phyloP scores from a whole-genome alignment of 176 grass and related monocot genomes.

The Dendrocalamus sinicus region DNA sequence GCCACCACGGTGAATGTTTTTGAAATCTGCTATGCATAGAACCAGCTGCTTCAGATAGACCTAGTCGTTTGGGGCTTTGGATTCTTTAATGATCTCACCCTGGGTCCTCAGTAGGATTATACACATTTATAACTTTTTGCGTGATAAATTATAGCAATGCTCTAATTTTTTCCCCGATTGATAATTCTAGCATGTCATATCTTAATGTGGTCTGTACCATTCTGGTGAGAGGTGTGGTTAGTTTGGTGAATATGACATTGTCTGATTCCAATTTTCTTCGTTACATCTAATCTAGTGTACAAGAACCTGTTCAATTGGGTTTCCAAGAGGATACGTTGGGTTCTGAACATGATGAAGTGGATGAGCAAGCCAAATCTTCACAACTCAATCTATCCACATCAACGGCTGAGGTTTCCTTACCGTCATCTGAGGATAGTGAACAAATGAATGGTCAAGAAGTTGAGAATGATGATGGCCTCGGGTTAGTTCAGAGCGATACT shows the following conservation, averaged over 20 bases:
- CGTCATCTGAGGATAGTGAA: constrained; percentile 50
- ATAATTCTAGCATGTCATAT: not conserved
- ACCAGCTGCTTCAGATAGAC: not conserved
- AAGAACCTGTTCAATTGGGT: constrained; percentile 44
- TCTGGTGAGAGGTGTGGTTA: not conserved
- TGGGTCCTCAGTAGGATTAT: not conserved
- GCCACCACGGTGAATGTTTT: not conserved
- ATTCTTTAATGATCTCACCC: constrained; percentile 7
- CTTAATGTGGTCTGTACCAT: not conserved
- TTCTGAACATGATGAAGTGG: constrained; percentile 48
- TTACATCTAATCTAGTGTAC: constrained; percentile 54
- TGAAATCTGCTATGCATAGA: not conserved
- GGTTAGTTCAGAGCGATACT: constrained; percentile 66
- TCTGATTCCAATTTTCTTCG: constrained; percentile 33
- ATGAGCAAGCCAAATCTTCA: constrained; percentile 57
- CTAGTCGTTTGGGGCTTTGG: not conserved
- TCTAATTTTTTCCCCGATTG: not conserved
- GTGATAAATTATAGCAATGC: not conserved
- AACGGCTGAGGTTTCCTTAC: constrained; percentile 47
- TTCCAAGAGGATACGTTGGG: constrained; percentile 38
- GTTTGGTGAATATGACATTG: not conserved
- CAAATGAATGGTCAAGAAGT: constrained; percentile 52
- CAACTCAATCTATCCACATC: constrained; percentile 49
- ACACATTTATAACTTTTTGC: constrained; percentile 1
- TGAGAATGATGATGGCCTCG: constrained; percentile 68